phyloP scores from a whole-genome alignment of 164 flowering plant species.

The Houttuynia cordata region DNA sequence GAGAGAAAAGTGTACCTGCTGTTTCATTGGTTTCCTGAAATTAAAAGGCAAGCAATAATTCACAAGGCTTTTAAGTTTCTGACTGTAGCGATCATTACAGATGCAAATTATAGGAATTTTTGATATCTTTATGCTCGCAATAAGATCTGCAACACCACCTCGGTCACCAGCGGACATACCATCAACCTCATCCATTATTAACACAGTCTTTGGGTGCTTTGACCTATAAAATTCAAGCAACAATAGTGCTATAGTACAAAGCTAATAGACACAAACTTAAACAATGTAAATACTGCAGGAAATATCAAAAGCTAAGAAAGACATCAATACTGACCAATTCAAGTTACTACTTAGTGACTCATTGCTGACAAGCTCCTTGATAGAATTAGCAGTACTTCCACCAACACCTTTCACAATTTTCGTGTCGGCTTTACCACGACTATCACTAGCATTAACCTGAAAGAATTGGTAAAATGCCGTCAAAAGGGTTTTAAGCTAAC shows the following conservation, averaged over 20 bases:
- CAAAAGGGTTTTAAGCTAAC: not conserved
- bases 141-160: conserved; percentile 95
- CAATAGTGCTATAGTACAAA: conserved; percentile 7
- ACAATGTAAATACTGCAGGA: not conserved
- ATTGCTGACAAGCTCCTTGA: conserved; percentile 91
- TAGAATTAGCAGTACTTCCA: conserved; percentile 87
- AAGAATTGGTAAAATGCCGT: not conserved
- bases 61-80: conserved; percentile 83
- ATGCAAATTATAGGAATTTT: conserved; percentile 95
- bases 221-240: conserved; percentile 27
- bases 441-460: conserved; percentile 99
- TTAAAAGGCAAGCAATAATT: conserved; percentile 75
- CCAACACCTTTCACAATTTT: conserved; percentile 76
- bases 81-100: conserved; percentile 95
- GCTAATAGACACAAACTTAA: not conserved
- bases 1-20: conserved; percentile 43
- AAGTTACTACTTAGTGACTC: conserved; percentile 44
- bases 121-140: conserved; percentile 87
- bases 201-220: conserved; percentile 60
- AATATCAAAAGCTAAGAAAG: not conserved
- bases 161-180: conserved; percentile 99
- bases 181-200: conserved; percentile 99
- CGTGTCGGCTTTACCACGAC: conserved; percentile 87
- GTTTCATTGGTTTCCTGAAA: conserved; percentile 91
- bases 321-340: conserved; percentile 44